These are phyloP conservation scores for Paracoccidioides lutzii DNA, from an alignment of 2,329 filamentous ascomycete genomes.

Conservation along the genomic window DNA sequence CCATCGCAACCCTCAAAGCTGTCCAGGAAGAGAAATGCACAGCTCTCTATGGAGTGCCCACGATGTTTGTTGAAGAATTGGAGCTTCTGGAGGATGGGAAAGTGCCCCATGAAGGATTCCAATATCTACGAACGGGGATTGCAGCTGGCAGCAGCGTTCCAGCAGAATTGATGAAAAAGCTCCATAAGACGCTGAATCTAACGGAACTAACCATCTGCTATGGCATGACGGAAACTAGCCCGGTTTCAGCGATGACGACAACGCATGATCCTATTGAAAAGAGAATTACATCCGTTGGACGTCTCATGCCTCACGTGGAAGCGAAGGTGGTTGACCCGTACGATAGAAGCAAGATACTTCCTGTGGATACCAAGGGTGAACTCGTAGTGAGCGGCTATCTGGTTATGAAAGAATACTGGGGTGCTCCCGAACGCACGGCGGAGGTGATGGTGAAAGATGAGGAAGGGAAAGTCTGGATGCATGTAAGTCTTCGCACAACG, in stretches of 20 bases:
- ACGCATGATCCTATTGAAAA: conserved; percentile 62
- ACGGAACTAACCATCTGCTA: conserved; percentile 85
- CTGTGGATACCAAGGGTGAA: conserved; percentile 59
- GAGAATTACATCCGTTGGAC: conserved; percentile 63
- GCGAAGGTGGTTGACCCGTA: conserved; percentile 62
- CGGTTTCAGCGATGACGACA: conserved; percentile 60
- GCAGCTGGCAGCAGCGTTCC: conserved; percentile 80
- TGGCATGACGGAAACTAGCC: conserved; percentile 85
- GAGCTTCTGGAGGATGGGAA: conserved; percentile 53
- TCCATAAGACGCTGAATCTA: conserved; percentile 64
- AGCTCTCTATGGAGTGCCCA: conserved; percentile 76
- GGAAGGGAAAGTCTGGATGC: conserved; percentile 62
- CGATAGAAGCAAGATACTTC: conserved; percentile 48
- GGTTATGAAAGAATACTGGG: conserved; percentile 85
- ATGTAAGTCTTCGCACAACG: conserved; percentile 27
- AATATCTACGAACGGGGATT: conserved; percentile 72
- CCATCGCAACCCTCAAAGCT: conserved; percentile 53
- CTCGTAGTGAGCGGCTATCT: conserved; percentile 73
- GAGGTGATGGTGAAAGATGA: conserved; percentile 52
- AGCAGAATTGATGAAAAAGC: conserved; percentile 50
- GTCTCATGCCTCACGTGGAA: conserved; percentile 68
- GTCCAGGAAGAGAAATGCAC: conserved; percentile 52
- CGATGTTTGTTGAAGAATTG: conserved; percentile 86
- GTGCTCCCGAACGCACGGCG: conserved; percentile 53
- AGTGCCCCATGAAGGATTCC: conserved; percentile 41